Conservation (phyloP, 2,329 filamentous ascomycete species). For the Fusarium liriodendri region DNA sequence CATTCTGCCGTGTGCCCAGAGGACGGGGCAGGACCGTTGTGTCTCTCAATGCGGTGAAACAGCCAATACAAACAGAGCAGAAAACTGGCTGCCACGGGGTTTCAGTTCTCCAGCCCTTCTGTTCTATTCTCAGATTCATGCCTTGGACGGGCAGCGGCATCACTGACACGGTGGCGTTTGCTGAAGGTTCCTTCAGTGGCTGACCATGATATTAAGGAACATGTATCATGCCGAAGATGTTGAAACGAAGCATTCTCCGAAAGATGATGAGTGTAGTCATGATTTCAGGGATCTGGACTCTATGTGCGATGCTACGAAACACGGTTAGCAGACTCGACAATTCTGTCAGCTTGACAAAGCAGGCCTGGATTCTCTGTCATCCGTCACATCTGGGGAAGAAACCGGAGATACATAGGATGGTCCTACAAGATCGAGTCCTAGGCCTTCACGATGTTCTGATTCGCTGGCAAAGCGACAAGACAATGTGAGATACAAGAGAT, state of each 20-base stretch:
- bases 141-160: conserved; percentile 1
- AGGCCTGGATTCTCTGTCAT: conserved; percentile 8
- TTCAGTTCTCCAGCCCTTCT: neutral
- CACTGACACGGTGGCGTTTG: conserved; percentile 4
- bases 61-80: neutral
- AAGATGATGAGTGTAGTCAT: neutral
- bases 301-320: neutral
- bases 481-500: neutral
- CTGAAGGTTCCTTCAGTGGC: neutral
- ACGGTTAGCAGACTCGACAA: conserved; percentile 10
- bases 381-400: conserved; percentile 23
- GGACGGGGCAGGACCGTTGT: neutral
- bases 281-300: neutral
- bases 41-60: conserved; percentile 13
- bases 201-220: neutral
- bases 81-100: neutral
- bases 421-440: conserved; percentile 18
- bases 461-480: conserved; percentile 19
- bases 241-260: conserved; percentile 13
- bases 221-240: conserved; percentile 16
- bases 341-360: conserved; percentile 38
- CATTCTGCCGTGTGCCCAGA: neutral
- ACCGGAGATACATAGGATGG: conserved; percentile 20
- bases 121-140: neutral
- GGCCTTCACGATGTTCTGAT: conserved; percentile 2